Percentiles rank a stretch among this genome's conserved stretches.
These are phyloP conservation scores for Tuber borchii DNA, from an alignment of 495 filamentous ascomycete species.

Conservation along the genomic window DNA sequence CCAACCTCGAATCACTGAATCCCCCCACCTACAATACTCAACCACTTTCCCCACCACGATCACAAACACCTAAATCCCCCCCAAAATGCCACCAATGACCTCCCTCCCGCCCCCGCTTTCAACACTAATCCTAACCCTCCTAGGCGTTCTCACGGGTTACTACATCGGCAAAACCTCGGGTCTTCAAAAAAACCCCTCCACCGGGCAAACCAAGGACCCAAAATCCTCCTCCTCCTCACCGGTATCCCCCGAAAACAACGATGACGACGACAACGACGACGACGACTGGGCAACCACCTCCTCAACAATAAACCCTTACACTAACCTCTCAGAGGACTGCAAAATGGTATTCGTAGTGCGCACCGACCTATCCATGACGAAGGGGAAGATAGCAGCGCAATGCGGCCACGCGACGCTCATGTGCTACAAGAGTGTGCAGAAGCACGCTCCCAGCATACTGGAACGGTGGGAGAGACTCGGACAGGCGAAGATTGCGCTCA, in stretches of 20 bases:
- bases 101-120: constrained; percentile 12
- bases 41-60: neutral
- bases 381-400: constrained; percentile 98
- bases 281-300: constrained; percentile 13
- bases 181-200: constrained; percentile 15
- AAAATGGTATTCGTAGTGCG: constrained; percentile 84
- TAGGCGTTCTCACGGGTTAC: constrained; percentile 35
- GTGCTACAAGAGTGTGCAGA: constrained; percentile 77
- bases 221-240: neutral
- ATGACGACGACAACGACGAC: constrained; percentile 32
- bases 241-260: neutral
- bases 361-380: constrained; percentile 92
- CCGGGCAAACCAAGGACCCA: constrained; percentile 15
- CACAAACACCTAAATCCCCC: neutral
- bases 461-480: constrained; percentile 75
- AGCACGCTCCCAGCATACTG: constrained; percentile 57
- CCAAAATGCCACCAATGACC: neutral
- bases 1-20: neutral
- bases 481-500: constrained; percentile 87
- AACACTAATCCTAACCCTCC: constrained; percentile 22
- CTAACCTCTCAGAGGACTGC: constrained; percentile 60
- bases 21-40: neutral
- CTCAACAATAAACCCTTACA: neutral
- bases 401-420: constrained; percentile 92
- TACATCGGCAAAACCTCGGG: constrained; percentile 39